A percentile compares a stretch with the other conserved stretches of the same genome.
Conservation (phyloP, 345 rosid genomes). For the Noccaea caerulescens region DNA sequence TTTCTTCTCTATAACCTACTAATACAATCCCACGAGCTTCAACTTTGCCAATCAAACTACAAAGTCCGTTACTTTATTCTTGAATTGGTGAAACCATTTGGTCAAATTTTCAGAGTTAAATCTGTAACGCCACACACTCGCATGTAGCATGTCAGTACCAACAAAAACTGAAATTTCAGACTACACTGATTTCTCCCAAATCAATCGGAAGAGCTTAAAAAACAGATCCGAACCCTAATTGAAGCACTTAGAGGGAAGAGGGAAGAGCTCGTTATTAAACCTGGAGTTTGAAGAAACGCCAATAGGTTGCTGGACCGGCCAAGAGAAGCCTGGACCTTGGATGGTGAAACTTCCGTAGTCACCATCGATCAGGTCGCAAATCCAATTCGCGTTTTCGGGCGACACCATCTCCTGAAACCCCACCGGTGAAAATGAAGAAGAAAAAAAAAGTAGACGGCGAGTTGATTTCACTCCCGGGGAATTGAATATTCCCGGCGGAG, state of each 20-base stretch:
- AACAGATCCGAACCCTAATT: constrained; percentile 40
- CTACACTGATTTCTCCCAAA: constrained; percentile 12
- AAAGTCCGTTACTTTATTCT: background rate
- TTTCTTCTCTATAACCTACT: constrained; percentile 17
- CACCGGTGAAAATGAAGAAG: constrained; percentile 29
- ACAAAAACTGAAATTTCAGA: background rate
- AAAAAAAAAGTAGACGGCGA: background rate
- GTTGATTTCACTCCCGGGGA: background rate
- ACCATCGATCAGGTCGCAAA: constrained; percentile 75
- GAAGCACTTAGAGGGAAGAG: background rate
- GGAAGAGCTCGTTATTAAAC: constrained; percentile 37
- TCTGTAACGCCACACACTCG: background rate
- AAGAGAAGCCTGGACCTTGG: constrained; percentile 65
- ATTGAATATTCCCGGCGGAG: constrained; percentile 32
- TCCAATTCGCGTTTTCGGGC: constrained; percentile 72
- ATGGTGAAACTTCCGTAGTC: constrained; percentile 62
- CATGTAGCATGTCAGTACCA: background rate
- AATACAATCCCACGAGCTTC: constrained; percentile 6
- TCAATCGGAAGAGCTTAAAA: background rate
- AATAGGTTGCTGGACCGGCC: constrained; percentile 64
- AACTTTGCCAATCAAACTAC: background rate
- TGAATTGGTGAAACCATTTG: background rate
- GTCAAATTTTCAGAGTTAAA: background rate
- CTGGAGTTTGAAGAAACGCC: constrained; percentile 65
- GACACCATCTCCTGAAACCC: constrained; percentile 61